These are phyloP conservation scores for Petunia hybrid DNA, from an alignment of 305 asterid genomes.

Conservation along the genomic window DNA sequence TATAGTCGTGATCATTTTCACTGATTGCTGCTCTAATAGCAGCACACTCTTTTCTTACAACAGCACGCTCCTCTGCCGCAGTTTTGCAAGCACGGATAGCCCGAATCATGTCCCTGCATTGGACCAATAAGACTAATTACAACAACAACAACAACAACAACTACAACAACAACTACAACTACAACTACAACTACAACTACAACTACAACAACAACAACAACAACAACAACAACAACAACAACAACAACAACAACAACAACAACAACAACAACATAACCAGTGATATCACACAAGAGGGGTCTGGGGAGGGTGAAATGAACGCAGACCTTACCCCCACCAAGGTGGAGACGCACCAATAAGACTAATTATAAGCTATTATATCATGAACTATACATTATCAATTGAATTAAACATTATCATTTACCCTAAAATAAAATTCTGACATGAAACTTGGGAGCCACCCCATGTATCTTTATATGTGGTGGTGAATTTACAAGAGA, in stretches of 20 bases:
- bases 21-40: conserved; percentile 92
- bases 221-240: too few species aligned
- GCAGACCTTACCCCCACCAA: too few species aligned
- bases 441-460: conserved; percentile 14
- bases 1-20: conserved; percentile 85
- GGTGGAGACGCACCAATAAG: too few species aligned
- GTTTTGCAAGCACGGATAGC: conserved; percentile 95
- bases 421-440: background rate
- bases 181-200: conserved; percentile 27
- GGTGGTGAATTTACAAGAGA: background rate
- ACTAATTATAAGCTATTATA: background rate
- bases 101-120: conserved; percentile 97
- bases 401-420: background rate
- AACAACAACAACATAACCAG: too few species aligned
- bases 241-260: too few species aligned
- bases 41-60: conserved; percentile 98
- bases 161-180: background rate
- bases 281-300: too few species aligned
- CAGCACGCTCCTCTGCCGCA: conserved; percentile 98
- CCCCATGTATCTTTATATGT: background rate
- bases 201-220: too few species aligned
- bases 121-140: conserved; percentile 30
- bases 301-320: too few species aligned
- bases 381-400: background rate
- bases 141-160: background rate